Conservation (phyloP, 2,329 filamentous ascomycete species). For the Colletotrichum tabaci region DNA sequence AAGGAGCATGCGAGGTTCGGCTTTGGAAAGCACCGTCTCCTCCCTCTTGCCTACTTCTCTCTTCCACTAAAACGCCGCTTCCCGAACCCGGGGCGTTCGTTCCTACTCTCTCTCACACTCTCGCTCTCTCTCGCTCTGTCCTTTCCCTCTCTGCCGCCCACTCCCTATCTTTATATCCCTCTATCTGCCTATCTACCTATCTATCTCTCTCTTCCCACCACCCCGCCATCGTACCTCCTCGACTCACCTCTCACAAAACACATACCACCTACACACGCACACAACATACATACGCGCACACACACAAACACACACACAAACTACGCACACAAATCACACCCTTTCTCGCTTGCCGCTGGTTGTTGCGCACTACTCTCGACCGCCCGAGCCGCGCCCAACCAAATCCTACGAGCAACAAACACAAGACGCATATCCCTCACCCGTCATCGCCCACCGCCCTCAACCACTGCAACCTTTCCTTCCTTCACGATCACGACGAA, state of each 20-base stretch:
- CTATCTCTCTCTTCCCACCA: no score
- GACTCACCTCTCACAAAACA: no score
- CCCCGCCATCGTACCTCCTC: no score
- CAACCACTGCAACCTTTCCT: slow-evolving; percentile 45
- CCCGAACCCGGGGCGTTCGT: slow-evolving; percentile 25
- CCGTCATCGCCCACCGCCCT: slow-evolving; percentile 41
- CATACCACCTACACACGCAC: background rate
- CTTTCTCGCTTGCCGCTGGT: slow-evolving; percentile 41
- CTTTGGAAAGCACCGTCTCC: slow-evolving; percentile 35
- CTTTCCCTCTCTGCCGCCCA: slow-evolving; percentile 41
- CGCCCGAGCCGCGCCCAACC: slow-evolving; percentile 38
- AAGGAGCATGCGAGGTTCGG: slow-evolving; percentile 40
- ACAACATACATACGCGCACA: background rate
- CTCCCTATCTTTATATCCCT: slow-evolving; percentile 14
- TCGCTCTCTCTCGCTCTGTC: slow-evolving; percentile 1
- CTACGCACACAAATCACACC: slow-evolving; percentile 4
- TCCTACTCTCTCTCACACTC: background rate
- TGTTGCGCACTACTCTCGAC: slow-evolving; percentile 25
- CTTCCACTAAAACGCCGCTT: slow-evolving; percentile 33
- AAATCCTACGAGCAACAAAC: slow-evolving; percentile 44
- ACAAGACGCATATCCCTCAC: slow-evolving; percentile 45
- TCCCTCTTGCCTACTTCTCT: slow-evolving; percentile 34
- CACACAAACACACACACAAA: background rate
- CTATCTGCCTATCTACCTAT: no score
- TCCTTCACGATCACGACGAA: slow-evolving; percentile 49